Conservation (phyloP, 345 rosid species). For the Firmiana major region DNA sequence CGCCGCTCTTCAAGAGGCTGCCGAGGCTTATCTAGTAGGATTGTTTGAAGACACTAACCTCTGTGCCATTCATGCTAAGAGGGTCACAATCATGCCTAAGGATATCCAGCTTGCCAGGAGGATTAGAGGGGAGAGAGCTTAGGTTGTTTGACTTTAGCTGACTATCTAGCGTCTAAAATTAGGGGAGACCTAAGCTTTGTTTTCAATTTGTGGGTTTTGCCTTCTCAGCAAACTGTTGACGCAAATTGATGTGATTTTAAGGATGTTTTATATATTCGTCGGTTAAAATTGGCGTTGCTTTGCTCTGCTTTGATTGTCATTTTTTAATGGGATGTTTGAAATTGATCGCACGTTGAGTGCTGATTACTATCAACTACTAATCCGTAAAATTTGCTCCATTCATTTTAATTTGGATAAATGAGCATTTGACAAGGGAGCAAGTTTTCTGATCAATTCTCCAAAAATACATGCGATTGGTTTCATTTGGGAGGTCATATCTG, state of each 20-base stretch:
- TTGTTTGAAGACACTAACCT: background rate
- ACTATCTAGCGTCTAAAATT: background rate
- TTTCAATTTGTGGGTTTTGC: background rate
- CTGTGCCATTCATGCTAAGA: background rate
- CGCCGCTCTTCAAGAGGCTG: background rate
- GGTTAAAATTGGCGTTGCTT: too few relatives aligned
- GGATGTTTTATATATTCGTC: background rate
- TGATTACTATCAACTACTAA: too few relatives aligned
- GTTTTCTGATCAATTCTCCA: too few relatives aligned
- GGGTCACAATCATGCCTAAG: constrained; percentile 11
- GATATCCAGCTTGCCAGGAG: constrained; percentile 17
- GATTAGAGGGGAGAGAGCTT: constrained; percentile 15
- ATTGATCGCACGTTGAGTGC: too few relatives aligned
- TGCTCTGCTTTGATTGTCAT: background rate
- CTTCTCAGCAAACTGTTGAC: background rate
- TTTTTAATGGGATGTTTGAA: too few relatives aligned
- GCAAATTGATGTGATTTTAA: background rate
- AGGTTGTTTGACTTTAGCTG: background rate
- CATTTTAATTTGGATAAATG: too few relatives aligned
- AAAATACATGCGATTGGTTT: too few relatives aligned
- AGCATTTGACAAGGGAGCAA: too few relatives aligned
- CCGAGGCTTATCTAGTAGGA: background rate
- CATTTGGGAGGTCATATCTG: background rate
- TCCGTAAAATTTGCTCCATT: too few relatives aligned
- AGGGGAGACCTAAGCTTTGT: background rate